Conservation (phyloP, 176 grass and related monocot species). For the Zoysia pacifica region DNA sequence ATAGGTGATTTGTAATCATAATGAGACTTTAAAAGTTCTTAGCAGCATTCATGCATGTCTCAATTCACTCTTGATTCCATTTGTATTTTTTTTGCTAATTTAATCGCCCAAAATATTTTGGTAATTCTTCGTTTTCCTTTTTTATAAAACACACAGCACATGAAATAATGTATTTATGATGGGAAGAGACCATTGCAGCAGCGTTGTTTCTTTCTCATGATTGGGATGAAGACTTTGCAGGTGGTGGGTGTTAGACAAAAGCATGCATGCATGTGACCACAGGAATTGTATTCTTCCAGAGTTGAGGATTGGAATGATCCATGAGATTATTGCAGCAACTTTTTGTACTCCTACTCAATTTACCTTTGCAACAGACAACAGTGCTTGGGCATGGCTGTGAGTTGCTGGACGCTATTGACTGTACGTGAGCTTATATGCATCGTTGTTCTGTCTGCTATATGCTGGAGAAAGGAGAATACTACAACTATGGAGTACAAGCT, state of each 20-base stretch:
- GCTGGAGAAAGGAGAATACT: not conserved
- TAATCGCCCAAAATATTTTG: not conserved
- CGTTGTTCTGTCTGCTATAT: slow-evolving; percentile 7
- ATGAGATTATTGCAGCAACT: slow-evolving; percentile 44
- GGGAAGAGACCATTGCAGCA: slow-evolving; percentile 48
- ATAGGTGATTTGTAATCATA: slow-evolving; percentile 37
- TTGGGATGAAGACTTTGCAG: slow-evolving; percentile 77
- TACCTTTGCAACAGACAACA: slow-evolving; percentile 11
- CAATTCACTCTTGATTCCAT: not conserved
- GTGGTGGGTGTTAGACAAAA: slow-evolving; percentile 43
- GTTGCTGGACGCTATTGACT: not conserved
- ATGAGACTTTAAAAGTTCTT: not conserved
- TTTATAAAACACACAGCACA: slow-evolving; percentile 26
- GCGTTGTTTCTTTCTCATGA: slow-evolving; percentile 61
- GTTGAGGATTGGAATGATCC: slow-evolving; percentile 33
- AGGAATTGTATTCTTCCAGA: slow-evolving; percentile 35
- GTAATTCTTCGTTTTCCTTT: slow-evolving; percentile 9
- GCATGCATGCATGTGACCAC: slow-evolving; percentile 25
- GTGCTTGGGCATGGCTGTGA: slow-evolving; percentile 24
- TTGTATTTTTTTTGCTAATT: not conserved
- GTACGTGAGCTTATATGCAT: not conserved
- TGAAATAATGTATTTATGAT: slow-evolving; percentile 74
- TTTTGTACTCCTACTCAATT: slow-evolving; percentile 29
- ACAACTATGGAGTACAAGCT: too few species aligned
- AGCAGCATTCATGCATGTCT: slow-evolving; percentile 9